These are phyloP conservation scores for Monilinia polystroma DNA, from an alignment of 2,329 filamentous ascomycete species.

Conservation along the genomic window DNA sequence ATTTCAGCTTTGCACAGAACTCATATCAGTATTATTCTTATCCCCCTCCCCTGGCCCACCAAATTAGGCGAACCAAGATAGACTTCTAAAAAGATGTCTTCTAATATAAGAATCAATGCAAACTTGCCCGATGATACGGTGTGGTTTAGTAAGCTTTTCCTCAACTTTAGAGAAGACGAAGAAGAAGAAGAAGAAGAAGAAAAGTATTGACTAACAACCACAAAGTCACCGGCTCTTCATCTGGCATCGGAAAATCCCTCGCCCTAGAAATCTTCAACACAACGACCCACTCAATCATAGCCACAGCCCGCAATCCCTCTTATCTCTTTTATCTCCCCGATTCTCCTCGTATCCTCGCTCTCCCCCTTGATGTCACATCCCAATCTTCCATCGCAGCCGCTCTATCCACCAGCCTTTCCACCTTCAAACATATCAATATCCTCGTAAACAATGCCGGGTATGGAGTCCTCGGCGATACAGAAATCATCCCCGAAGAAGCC, in stretches of 20 bases:
- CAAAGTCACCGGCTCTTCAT: constrained; percentile 49
- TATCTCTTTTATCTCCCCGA: constrained; percentile 44
- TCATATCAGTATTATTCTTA: not conserved
- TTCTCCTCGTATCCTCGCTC: constrained; percentile 43
- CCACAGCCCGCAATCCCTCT: constrained; percentile 48
- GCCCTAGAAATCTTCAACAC: constrained; percentile 42
- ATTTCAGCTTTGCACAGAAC: not conserved
- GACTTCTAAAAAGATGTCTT: not conserved
- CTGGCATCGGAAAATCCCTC: constrained; percentile 45
- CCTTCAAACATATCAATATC: constrained; percentile 52
- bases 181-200: too few relatives aligned
- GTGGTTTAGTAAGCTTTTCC: constrained; percentile 12
- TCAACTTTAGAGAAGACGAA: too few relatives aligned
- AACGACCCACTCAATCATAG: constrained; percentile 44
- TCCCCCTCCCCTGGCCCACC: not conserved
- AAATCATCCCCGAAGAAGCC: constrained; percentile 41
- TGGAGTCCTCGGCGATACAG: constrained; percentile 51
- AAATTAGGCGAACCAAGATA: not conserved
- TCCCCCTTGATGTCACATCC: constrained; percentile 49
- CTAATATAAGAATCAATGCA: not conserved
- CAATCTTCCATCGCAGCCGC: constrained; percentile 41
- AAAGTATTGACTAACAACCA: not conserved
- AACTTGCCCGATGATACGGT: constrained; percentile 11
- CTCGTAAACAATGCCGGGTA: constrained; percentile 52
- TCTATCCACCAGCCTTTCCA: constrained; percentile 43